These are phyloP conservation scores for Cystobasidium sp. DNA, from an alignment of 1,284 basidiomycete species.

Conservation along the genomic window DNA sequence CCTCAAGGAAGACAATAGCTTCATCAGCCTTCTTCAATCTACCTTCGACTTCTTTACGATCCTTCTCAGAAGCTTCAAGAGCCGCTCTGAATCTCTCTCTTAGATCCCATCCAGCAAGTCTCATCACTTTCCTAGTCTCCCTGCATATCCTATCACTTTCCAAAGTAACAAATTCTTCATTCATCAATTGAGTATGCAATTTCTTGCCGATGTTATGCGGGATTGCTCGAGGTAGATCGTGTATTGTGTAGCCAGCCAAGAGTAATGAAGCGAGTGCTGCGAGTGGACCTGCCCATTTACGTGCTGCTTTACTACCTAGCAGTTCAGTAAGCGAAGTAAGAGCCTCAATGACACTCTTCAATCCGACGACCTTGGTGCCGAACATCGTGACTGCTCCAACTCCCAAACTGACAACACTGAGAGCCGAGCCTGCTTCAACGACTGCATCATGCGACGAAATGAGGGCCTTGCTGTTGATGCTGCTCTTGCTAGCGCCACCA, in stretches of 20 bases:
- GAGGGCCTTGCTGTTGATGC: background rate
- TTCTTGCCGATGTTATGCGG: constrained; percentile 87
- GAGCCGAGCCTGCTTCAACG: constrained; percentile 65
- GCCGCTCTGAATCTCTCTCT: constrained; percentile 79
- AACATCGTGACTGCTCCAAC: constrained; percentile 87
- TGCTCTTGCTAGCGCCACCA: constrained; percentile 50
- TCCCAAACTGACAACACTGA: constrained; percentile 75
- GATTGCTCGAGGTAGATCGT: constrained; percentile 87
- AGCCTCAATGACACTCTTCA: constrained; percentile 76
- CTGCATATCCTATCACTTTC: constrained; percentile 75
- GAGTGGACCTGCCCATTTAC: constrained; percentile 86
- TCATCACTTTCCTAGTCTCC: constrained; percentile 92
- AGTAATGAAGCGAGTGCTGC: constrained; percentile 76
- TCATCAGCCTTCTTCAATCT: constrained; percentile 68
- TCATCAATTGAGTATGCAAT: constrained; percentile 63
- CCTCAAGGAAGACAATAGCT: constrained; percentile 75
- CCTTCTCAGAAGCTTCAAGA: constrained; percentile 74
- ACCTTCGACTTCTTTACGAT: constrained; percentile 78
- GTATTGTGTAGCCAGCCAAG: constrained; percentile 77
- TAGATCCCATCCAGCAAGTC: constrained; percentile 90
- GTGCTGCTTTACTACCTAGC: constrained; percentile 76
- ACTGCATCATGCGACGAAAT: constrained; percentile 56
- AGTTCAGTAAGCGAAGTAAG: constrained; percentile 75
- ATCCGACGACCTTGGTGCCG: constrained; percentile 76
- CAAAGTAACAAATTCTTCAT: constrained; percentile 67